Evolutionary conservation across 1,284 basidiomycete species (phyloP).

Genomic region (Thelephora terrestris): DNA sequence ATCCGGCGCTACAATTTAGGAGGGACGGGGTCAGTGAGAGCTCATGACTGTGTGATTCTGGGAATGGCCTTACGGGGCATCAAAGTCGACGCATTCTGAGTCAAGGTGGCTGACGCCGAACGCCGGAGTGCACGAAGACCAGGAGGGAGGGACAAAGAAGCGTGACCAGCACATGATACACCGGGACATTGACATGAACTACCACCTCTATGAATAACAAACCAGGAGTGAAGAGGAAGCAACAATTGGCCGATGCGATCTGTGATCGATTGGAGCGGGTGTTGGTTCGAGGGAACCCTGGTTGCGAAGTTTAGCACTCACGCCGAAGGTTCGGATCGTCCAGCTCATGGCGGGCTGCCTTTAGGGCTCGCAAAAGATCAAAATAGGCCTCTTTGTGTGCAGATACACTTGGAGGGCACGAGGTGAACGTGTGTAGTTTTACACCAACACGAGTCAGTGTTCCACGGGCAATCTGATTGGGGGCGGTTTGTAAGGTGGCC

Average conservation of each 20-base stretch:
- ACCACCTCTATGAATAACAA: background rate
- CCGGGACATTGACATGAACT: background rate
- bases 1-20: background rate
- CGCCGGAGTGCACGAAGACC: background rate
- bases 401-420: background rate
- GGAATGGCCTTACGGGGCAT: background rate
- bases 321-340: background rate
- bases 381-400: slow-evolving; percentile 1
- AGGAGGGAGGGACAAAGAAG: background rate
- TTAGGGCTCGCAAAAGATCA: background rate
- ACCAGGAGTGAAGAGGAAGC: background rate
- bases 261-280: background rate
- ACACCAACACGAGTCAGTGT: background rate
- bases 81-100: background rate
- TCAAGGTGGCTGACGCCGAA: background rate
- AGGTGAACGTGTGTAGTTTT: background rate
- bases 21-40: background rate
- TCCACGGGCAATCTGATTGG: background rate
- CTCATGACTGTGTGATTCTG: background rate
- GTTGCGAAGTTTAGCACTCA: background rate
- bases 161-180: background rate
- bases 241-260: background rate
- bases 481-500: background rate
- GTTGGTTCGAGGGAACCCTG: too few relatives aligned
- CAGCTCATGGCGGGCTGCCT: background rate